Evolutionary conservation across 2,329 filamentous ascomycete species (phyloP).

Genomic region (Exophiala sp.): DNA sequence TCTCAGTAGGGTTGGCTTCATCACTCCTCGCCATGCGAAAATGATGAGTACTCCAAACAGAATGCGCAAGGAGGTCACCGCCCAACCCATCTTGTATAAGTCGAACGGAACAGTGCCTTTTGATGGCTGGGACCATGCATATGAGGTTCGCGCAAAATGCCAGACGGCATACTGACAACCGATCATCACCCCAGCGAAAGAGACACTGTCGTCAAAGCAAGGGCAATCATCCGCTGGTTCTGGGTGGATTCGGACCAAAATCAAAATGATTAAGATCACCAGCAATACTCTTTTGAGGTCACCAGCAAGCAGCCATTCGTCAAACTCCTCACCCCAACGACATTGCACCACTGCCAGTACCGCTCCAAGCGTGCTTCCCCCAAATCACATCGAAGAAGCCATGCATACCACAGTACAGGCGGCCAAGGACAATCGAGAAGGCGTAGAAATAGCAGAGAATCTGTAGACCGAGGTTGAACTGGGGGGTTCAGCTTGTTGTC

Average conservation of each 20-base stretch:
- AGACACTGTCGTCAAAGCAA: constrained; percentile 92
- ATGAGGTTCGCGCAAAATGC: constrained; percentile 63
- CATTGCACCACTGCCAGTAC: constrained; percentile 54
- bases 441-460: constrained; percentile 74
- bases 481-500: constrained; percentile 46
- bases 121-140: constrained; percentile 47
- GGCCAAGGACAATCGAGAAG: constrained; percentile 79
- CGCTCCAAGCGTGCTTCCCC: constrained; percentile 72
- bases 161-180: constrained; percentile 77
- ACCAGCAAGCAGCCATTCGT: constrained; percentile 61
- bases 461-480: constrained; percentile 59
- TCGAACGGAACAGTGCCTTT: constrained; percentile 60
- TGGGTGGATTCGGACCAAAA: constrained; percentile 81
- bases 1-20: constrained; percentile 76
- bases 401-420: constrained; percentile 98
- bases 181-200: constrained; percentile 84
- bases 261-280: constrained; percentile 60
- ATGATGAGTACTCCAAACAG: constrained; percentile 74
- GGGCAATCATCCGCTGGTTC: constrained; percentile 96
- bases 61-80: constrained; percentile 60
- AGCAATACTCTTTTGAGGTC: constrained; percentile 59
- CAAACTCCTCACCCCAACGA: constrained; percentile 53
- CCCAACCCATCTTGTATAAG: constrained; percentile 60
- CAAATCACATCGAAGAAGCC: constrained; percentile 85
- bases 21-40: constrained; percentile 82